phyloP scores from a whole-genome alignment of 305 asterid species.

The Petunia hybrid region DNA sequence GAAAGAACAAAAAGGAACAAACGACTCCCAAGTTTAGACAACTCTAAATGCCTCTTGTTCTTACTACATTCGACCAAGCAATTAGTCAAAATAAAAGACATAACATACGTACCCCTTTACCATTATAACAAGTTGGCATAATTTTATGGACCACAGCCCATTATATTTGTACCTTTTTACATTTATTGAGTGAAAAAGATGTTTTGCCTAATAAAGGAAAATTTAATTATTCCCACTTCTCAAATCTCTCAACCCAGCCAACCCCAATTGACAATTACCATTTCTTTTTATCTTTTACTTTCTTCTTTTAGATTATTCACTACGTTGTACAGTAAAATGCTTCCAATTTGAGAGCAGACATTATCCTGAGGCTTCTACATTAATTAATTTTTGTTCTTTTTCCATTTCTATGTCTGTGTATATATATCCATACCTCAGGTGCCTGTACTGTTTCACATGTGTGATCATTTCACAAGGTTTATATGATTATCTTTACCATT shows the following conservation, averaged over 20 bases:
- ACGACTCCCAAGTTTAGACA: neutral
- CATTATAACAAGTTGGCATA: slow-evolving; percentile 7
- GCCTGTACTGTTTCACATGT: neutral
- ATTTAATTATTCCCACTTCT: neutral
- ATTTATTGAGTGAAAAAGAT: neutral
- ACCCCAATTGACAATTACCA: neutral
- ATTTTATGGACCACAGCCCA: slow-evolving; percentile 4
- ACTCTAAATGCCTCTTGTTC: neutral
- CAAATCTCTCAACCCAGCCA: neutral
- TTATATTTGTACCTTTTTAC: neutral
- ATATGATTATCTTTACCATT: too few species aligned
- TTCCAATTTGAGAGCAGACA: neutral
- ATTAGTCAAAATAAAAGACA: slow-evolving; percentile 18
- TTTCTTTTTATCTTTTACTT: neutral
- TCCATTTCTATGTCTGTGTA: neutral
- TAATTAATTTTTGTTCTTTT: neutral
- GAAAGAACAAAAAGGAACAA: too few species aligned
- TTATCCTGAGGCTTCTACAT: neutral
- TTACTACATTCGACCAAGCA: slow-evolving; percentile 3
- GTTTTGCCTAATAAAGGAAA: neutral
- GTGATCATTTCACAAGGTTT: neutral
- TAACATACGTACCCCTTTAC: neutral
- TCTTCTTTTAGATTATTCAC: neutral
- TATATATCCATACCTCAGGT: neutral
- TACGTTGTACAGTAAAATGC: neutral